phyloP scores from a whole-genome alignment of 1,284 basidiomycete genomes.

The Rhodotorula sp. region DNA sequence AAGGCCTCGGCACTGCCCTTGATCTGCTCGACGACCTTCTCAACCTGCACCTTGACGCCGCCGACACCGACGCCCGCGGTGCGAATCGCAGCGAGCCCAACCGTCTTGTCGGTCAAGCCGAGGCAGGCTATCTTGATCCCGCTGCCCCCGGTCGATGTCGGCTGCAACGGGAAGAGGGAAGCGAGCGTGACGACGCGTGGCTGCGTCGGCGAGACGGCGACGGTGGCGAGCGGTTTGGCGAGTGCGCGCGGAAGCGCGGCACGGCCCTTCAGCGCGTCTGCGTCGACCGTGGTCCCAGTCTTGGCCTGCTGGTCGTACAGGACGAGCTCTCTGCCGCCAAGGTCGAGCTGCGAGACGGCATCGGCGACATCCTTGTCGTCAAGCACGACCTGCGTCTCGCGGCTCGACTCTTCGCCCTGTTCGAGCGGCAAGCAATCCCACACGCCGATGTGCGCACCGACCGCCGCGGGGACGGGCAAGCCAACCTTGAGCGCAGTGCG shows the following conservation, averaged over 20 bases:
- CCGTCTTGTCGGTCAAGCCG: slow-evolving; percentile 41
- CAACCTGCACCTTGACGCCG: not conserved
- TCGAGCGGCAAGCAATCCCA: slow-evolving; percentile 32
- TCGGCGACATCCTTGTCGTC: slow-evolving; percentile 30
- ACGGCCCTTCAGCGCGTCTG: not conserved
- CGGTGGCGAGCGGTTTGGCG: slow-evolving; percentile 1
- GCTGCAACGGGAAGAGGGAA: not conserved
- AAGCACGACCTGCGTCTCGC: not conserved
- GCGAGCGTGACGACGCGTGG: slow-evolving; percentile 16
- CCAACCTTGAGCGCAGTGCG: slow-evolving; percentile 30
- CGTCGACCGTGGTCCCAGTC: not conserved
- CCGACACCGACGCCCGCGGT: not conserved
- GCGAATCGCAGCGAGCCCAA: slow-evolving; percentile 34
- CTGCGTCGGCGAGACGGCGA: not conserved
- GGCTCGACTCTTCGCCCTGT: not conserved
- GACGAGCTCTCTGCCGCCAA: not conserved
- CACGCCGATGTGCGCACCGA: slow-evolving; percentile 33
- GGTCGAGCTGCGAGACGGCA: not conserved
- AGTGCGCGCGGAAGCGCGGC: not conserved
- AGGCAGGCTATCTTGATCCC: slow-evolving; percentile 34
- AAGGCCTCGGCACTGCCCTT: too few relatives aligned
- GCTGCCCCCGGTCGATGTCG: not conserved
- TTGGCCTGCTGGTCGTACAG: not conserved
- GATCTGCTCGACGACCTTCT: not conserved
- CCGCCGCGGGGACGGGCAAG: slow-evolving; percentile 9